Conservation (phyloP, 495 filamentous ascomycete genomes). For the Neurospora sp. region DNA sequence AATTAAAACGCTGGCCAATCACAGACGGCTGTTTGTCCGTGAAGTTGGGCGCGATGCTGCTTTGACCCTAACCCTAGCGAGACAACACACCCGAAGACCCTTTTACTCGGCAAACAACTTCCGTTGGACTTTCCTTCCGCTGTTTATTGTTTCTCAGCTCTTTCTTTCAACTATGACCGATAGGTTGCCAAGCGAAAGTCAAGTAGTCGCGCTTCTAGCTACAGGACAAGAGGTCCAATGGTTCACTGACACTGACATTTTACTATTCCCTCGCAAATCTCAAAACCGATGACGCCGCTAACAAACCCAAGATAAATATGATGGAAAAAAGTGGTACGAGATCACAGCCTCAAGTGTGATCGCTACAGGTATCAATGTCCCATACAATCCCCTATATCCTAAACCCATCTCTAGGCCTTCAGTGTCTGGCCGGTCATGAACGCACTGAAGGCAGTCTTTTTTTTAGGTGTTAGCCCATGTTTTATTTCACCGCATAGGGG, state of each 20-base stretch:
- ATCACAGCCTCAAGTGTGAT: background rate
- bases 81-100: too few species aligned
- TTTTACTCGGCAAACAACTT: background rate
- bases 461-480: slow-evolving; percentile 12
- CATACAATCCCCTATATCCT: background rate
- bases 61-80: background rate
- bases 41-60: background rate
- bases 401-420: background rate
- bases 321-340: background rate
- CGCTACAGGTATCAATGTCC: background rate
- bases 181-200: background rate
- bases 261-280: background rate
- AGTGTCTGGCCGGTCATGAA: slow-evolving; percentile 34
- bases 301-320: background rate
- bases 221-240: background rate
- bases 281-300: background rate
- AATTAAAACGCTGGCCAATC: background rate
- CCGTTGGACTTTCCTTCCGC: background rate
- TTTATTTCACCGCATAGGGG: background rate
- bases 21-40: background rate
- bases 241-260: background rate
- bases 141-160: too few species aligned
- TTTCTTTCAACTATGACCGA: background rate
- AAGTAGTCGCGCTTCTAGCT: background rate
- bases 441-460: slow-evolving; percentile 33